Conservation (phyloP, 208 protist species). For the Vickermania spadyakhi region DNA sequence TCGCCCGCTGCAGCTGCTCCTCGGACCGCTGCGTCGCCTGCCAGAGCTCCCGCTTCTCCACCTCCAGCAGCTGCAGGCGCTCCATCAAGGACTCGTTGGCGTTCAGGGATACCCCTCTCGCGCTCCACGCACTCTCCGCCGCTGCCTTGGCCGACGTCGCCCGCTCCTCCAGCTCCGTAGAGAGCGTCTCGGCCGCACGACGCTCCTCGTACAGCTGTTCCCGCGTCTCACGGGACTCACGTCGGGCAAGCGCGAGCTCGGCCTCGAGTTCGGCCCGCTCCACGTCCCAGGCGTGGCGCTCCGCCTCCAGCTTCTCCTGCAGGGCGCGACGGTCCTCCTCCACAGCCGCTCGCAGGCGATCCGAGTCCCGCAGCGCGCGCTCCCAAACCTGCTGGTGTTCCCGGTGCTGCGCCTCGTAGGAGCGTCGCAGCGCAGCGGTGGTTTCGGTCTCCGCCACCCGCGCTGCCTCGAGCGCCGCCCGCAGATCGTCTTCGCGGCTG, state of each 20-base stretch:
- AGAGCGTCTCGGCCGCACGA: conserved; percentile 1
- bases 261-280: conserved; percentile 1
- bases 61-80: conserved; percentile 6
- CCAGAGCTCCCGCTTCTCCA: conserved; percentile 3
- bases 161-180: not conserved
- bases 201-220: conserved; percentile 3
- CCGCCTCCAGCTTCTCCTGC: not conserved
- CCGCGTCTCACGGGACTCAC: not conserved
- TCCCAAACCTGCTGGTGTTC: conserved; percentile 4
- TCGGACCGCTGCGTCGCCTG: conserved; percentile 5
- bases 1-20: not conserved
- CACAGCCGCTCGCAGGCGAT: not conserved
- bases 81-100: conserved; percentile 1
- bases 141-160: conserved; percentile 1
- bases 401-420: conserved; percentile 9
- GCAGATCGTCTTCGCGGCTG: conserved; percentile 10
- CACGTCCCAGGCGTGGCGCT: not conserved
- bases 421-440: conserved; percentile 7
- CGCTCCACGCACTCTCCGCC: not conserved
- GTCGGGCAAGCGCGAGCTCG: not conserved
- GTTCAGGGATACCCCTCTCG: not conserved
- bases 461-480: conserved; percentile 8
- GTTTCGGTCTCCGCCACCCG: conserved; percentile 7
- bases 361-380: conserved; percentile 5
- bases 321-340: not conserved